Evolutionary conservation across 2,329 filamentous ascomycete species (phyloP), one percentile per base, ranked within the genome.

Genomic region (Alternaria arborescens): DNA sequence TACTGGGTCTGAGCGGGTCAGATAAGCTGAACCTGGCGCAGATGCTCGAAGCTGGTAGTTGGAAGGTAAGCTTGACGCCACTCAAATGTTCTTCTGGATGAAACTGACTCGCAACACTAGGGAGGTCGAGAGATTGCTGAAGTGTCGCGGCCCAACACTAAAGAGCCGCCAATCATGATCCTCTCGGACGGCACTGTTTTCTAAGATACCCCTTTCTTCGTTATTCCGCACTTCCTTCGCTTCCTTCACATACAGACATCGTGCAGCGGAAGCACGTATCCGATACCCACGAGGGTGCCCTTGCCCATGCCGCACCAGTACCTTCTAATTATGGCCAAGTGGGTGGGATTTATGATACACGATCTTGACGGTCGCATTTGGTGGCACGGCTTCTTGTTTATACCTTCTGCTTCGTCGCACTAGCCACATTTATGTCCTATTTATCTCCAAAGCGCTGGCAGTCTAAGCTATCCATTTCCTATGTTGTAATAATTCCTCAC

Each of bases 171-270:
- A 5, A 98, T 99, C 75, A 89, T 97, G 81, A 97, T 98, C 71
- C 87, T 97, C 69, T 97, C 93, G 67, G 95, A 99, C 78, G 95
- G 95, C 64, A 98, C 95, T 24, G 92, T 99, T 67, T 98, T 99
- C 78, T 97, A 88, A 80, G 78, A 80, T 81, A 80, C 78, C 78
- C 79, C 68, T 66, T 67, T 57, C 65, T 71, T 73, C 65, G 48
- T 68, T 72, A 65, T 48, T 69, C 55, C 63, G 67, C 61, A 32
- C 64, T 69, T 64, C 47, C 71, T 59, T 71, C 66, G 61, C 65
- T 73, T 71, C 62, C 52, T 65, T 65, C 50, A 60, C 52, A 61
- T 64, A 66, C 40, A 58, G 44, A 55, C 46, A 55, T 42, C 44
- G 60, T 62, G 61, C 59, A 55, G 60, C 60, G 60, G 60, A 68